These are phyloP conservation scores for Blastobotrys petasosporus DNA, from an alignment of 1,139 yeast genomes.

Conservation along the genomic window DNA sequence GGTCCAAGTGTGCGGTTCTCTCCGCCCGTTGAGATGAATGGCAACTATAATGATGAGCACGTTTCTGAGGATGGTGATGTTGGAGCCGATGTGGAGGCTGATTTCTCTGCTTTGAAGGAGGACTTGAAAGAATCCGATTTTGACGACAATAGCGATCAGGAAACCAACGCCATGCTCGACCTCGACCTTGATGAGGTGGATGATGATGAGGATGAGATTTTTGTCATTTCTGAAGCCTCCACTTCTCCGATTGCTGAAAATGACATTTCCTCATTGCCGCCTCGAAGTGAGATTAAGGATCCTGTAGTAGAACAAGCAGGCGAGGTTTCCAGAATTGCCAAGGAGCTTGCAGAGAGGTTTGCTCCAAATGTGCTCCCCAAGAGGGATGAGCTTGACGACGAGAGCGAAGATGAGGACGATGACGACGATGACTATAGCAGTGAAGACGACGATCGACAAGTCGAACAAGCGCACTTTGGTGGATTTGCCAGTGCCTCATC, in stretches of 20 bases:
- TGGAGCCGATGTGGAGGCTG: constrained; percentile 6
- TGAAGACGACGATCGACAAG: constrained; percentile 13
- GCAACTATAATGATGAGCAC: constrained; percentile 13
- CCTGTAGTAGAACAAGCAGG: background rate
- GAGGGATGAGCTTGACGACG: background rate
- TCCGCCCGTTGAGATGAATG: constrained; percentile 11
- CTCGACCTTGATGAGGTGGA: constrained; percentile 2
- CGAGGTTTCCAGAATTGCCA: background rate
- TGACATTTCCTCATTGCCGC: too few relatives aligned
- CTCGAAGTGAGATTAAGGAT: too few relatives aligned
- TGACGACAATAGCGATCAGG: constrained; percentile 5
- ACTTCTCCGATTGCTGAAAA: too few relatives aligned
- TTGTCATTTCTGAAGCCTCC: too few relatives aligned
- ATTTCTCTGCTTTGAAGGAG: constrained; percentile 2
- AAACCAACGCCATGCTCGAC: background rate
- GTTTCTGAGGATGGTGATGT: constrained; percentile 8
- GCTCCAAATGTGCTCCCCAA: background rate
- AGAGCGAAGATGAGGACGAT: constrained; percentile 4
- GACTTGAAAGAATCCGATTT: background rate
- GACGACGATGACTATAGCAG: constrained; percentile 9
- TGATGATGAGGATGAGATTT: background rate
- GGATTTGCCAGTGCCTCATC: too few relatives aligned
- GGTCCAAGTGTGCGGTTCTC: constrained; percentile 26
- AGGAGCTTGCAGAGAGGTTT: background rate
- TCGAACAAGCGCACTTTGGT: too few relatives aligned